These are phyloP conservation scores for Pseudopediastrum boryanum DNA, from an alignment of 139 green algal species.

Conservation along the genomic window DNA sequence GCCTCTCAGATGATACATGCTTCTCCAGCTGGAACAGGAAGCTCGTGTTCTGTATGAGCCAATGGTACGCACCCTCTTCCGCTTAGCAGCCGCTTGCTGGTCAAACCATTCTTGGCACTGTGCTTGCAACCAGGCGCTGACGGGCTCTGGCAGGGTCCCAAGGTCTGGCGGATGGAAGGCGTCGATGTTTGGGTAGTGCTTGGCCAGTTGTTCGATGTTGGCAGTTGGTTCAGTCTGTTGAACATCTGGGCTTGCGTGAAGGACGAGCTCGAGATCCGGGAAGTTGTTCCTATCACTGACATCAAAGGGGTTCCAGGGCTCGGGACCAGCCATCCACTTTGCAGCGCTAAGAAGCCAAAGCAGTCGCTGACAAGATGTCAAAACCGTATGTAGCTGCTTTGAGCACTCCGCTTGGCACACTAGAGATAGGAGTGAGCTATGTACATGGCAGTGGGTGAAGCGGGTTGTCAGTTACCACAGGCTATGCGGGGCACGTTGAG, in stretches of 20 bases:
- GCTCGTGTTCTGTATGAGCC: not conserved
- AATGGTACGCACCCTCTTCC: slow-evolving; percentile 3
- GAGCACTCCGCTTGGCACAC: too few species aligned
- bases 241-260: not conserved
- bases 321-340: too few species aligned
- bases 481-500: too few species aligned
- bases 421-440: too few species aligned
- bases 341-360: too few species aligned
- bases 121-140: not conserved
- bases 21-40: not conserved
- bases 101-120: slow-evolving; percentile 36
- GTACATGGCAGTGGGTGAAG: too few species aligned
- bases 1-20: not conserved
- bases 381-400: too few species aligned
- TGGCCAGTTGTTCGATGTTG: slow-evolving; percentile 21
- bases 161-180: not conserved
- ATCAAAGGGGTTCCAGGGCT: slow-evolving; percentile 39
- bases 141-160: not conserved
- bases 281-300: slow-evolving; percentile 14
- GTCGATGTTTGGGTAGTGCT: not conserved
- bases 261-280: slow-evolving; percentile 6
- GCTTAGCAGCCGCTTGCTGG: slow-evolving; percentile 11
- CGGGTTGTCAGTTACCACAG: too few species aligned
- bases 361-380: too few species aligned
- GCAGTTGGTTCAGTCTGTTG: slow-evolving; percentile 14